phyloP scores from a whole-genome alignment of 352 stramenopile species.

The Phytopythium litorale region DNA sequence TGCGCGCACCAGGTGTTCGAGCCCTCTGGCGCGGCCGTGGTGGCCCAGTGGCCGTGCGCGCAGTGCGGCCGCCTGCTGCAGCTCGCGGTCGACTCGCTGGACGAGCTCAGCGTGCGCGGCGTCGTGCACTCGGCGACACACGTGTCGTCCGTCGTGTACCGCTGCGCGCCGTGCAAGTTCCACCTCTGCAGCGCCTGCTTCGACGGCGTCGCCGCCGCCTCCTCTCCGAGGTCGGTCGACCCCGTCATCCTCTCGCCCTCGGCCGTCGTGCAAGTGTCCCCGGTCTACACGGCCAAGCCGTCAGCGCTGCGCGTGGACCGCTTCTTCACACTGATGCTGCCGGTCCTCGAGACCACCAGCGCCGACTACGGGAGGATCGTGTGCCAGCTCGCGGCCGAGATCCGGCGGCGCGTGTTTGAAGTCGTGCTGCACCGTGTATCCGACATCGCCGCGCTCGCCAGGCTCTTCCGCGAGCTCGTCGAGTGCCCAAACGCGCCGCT shows the following conservation, averaged over 20 bases:
- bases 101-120: background rate
- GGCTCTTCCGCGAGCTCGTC: constrained; percentile 33
- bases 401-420: constrained; percentile 11
- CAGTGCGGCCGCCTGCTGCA: constrained; percentile 7
- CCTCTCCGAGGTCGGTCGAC: background rate
- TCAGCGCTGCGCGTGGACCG: background rate
- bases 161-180: constrained; percentile 24
- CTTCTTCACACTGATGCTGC: constrained; percentile 1
- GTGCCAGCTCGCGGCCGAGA: background rate
- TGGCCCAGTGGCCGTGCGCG: constrained; percentile 12
- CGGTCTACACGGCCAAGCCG: background rate
- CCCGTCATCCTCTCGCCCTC: background rate
- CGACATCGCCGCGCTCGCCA: constrained; percentile 24
- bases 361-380: background rate
- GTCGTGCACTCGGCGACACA: background rate
- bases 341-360: background rate
- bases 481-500: constrained; percentile 16
- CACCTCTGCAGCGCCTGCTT: constrained; percentile 28
- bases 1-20: constrained; percentile 1
- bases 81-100: constrained; percentile 3
- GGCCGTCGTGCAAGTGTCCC: background rate
- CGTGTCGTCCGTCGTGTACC: constrained; percentile 3
- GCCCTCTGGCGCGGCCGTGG: background rate
- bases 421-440: constrained; percentile 25
- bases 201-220: background rate